phyloP scores from a whole-genome alignment of 2,329 filamentous ascomycete species.

The Pleoardoris graminearum region DNA sequence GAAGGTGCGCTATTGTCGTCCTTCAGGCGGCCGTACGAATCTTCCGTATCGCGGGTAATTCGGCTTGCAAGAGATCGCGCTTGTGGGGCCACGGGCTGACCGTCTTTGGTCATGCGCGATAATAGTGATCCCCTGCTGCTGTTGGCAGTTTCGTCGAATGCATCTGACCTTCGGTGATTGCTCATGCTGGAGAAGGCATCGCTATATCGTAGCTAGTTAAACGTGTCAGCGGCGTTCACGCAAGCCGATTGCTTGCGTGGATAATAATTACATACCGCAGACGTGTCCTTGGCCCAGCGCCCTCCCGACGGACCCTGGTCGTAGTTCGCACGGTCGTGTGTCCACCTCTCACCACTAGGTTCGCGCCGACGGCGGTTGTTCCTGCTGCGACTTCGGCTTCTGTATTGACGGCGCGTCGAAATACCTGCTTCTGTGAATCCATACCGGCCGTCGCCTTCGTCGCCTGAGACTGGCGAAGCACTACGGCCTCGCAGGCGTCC shows the following conservation, averaged over 20 bases:
- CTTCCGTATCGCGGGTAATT: conserved; percentile 36
- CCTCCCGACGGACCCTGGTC: conserved; percentile 20
- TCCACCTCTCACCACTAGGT: conserved; percentile 35
- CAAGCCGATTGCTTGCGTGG: neutral
- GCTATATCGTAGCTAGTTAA: conserved; percentile 20
- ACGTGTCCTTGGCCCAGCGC: conserved; percentile 34
- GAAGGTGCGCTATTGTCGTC: conserved; percentile 32
- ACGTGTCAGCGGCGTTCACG: neutral
- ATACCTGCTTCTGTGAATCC: conserved; percentile 54
- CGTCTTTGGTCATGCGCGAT: conserved; percentile 42
- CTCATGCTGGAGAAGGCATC: conserved; percentile 46
- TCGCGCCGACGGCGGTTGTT: conserved; percentile 26
- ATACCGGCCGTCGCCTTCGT: conserved; percentile 53
- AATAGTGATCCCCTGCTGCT: conserved; percentile 28
- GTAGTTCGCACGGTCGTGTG: conserved; percentile 35
- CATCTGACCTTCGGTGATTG: conserved; percentile 51
- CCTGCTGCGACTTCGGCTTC: conserved; percentile 46
- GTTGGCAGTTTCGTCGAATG: conserved; percentile 42
- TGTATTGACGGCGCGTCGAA: conserved; percentile 48
- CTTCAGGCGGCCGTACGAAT: conserved; percentile 37
- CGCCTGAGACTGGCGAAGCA: conserved; percentile 57
- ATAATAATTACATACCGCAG: neutral
- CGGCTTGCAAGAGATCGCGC: conserved; percentile 33
- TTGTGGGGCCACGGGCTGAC: conserved; percentile 27
- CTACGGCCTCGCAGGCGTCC: conserved; percentile 62